phyloP scores from a whole-genome alignment of 352 stramenopile genomes.

The Pythium periplocum region DNA sequence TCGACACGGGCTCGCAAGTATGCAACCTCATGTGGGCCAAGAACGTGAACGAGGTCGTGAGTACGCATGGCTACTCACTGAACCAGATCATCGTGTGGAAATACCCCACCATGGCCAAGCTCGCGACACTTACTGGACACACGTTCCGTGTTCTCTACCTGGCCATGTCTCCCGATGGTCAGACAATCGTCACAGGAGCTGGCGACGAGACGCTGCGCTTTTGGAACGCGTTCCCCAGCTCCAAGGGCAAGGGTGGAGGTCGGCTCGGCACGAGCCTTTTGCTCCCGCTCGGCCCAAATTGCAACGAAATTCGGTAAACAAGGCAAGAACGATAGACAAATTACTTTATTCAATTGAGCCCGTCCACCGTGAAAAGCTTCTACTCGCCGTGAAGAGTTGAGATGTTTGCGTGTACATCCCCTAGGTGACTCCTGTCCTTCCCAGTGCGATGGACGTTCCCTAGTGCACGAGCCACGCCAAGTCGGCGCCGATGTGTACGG shows the following conservation, averaged over 20 bases:
- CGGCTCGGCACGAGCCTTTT: conserved; percentile 52
- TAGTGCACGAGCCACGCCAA: too few species aligned
- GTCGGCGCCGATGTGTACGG: too few species aligned
- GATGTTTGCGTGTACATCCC: too few species aligned
- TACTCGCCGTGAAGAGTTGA: too few species aligned
- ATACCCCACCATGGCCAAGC: conserved; percentile 96
- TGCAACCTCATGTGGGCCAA: conserved; percentile 98
- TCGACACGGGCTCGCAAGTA: conserved; percentile 96
- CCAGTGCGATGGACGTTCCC: too few species aligned
- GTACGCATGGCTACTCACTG: conserved; percentile 97
- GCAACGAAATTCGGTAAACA: conserved; percentile 58
- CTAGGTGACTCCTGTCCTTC: too few species aligned
- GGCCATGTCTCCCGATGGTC: conserved; percentile 95
- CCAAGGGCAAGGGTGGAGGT: conserved; percentile 40
- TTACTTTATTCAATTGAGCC: too few species aligned
- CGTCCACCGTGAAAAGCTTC: too few species aligned
- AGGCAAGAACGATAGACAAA: not conserved
- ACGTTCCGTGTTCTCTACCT: conserved; percentile 96
- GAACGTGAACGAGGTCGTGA: conserved; percentile 97
- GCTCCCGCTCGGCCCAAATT: conserved; percentile 38
- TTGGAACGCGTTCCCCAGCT: conserved; percentile 95
- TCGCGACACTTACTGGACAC: conserved; percentile 95
- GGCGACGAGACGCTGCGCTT: conserved; percentile 97
- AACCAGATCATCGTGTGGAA: conserved; percentile 98
- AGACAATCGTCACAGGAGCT: conserved; percentile 96